Conservation (phyloP, 2,329 filamentous ascomycete genomes). For the Epichloe scottii region DNA sequence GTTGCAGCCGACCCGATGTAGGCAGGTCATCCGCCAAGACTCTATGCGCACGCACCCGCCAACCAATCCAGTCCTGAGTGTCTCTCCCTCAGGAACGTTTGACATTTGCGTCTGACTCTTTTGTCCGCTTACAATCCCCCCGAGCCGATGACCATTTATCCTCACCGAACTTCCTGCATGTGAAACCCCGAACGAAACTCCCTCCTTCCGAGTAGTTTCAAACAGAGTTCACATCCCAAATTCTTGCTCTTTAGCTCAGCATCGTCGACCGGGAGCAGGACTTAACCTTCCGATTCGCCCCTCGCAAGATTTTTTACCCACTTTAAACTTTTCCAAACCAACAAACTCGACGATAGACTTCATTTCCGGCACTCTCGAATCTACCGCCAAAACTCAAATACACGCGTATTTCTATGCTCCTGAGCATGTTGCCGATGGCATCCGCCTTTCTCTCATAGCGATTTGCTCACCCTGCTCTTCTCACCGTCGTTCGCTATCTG, state of each 20-base stretch:
- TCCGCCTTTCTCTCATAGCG: background rate
- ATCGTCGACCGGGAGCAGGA: background rate
- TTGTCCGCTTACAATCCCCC: background rate
- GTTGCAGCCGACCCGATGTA: background rate
- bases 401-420: background rate
- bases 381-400: background rate
- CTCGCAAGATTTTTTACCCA: background rate
- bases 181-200: background rate
- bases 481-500: background rate
- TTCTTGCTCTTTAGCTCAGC: background rate
- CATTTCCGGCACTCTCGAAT: conserved; percentile 3
- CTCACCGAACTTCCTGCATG: background rate
- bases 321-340: background rate
- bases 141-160: background rate
- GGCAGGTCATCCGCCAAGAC: background rate
- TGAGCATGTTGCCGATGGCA: conserved; percentile 1
- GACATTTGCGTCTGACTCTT: background rate
- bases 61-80: background rate
- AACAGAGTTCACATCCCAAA: background rate
- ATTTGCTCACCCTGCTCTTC: background rate
- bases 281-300: background rate
- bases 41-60: background rate
- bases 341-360: conserved; percentile 1
- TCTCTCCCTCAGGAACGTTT: background rate
- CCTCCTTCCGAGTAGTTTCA: background rate